Evolutionary conservation across 352 stramenopile species (phyloP), one percentile per base, ranked within the genome.

Genomic region (Pythium scleroteichum): DNA sequence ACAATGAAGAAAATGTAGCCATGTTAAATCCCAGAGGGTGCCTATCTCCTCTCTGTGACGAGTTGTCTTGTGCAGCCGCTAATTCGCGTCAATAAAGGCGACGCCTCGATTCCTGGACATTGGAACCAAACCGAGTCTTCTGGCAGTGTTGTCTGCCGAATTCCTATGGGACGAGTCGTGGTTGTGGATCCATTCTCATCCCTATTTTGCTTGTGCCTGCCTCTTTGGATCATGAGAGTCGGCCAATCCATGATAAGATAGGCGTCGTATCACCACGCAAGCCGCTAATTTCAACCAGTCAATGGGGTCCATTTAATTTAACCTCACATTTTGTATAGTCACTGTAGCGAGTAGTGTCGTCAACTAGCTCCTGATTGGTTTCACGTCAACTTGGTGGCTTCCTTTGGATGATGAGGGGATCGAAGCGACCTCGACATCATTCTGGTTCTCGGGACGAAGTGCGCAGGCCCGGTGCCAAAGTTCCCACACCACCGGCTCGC

Each of bases 231-330:
- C 39, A 45, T 6, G 39, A 14, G 8, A 45, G 39, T 17, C 39
- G 7, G 17, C 64, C 64, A 71, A 71, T 71, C 64, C 35, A 35
- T 20, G 51, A 44, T 33, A 62, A 59, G 58, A 66, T 48, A 22
- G 32, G 48, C 44, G 26, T 60, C 64, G 57, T 63, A 71, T 71
- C 64, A 71, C 49, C 3, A 62, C 59, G 59, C 16, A 33, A 32
- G 1, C 51, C 13, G 0, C n/a, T 16, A 27, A 49, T 71, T 71
- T 55, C 23, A 16, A 38, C 64, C 57, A 71, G 40, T 63, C 29
- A 56, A 22, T 12, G 6, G 0, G 0, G 10, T 26, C 12, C 0
- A 19, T 59, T 62, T 56, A 52, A 59, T 8, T 47, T 59, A 38
- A 12, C 44, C 32, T 23, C 0, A 10, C 10, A n/a, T 14, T 58